Conservation (phyloP, 306 rosid species). For the Cicer cuneatum region DNA sequence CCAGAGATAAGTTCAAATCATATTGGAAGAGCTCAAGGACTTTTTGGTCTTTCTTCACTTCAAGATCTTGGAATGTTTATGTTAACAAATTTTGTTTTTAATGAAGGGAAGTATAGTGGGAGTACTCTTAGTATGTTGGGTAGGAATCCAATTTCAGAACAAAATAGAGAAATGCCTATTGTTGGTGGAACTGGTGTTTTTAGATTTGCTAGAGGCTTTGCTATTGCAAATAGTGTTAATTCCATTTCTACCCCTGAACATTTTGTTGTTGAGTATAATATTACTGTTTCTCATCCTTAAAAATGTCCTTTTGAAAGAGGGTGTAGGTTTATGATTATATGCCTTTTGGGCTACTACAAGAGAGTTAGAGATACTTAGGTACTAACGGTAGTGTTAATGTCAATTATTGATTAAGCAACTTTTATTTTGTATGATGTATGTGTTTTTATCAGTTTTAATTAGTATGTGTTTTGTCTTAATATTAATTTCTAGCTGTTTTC, state of each 20-base stretch:
- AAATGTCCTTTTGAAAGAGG: neutral
- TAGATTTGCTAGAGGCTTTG: constrained; percentile 46
- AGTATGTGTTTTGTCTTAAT: too few relatives aligned
- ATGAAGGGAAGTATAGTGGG: constrained; percentile 15
- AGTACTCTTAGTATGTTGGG: constrained; percentile 47
- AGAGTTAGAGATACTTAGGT: neutral
- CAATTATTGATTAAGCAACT: neutral
- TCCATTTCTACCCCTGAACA: constrained; percentile 45
- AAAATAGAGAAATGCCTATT: constrained; percentile 41
- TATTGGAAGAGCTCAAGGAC: constrained; percentile 48
- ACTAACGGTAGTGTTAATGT: neutral
- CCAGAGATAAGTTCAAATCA: constrained; percentile 42
- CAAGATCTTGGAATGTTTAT: constrained; percentile 42
- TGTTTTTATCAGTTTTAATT: too few relatives aligned
- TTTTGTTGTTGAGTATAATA: constrained; percentile 48
- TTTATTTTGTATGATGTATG: too few relatives aligned
- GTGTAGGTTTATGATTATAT: neutral
- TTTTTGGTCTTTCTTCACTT: constrained; percentile 41
- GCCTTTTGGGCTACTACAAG: neutral
- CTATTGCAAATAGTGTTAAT: constrained; percentile 40
- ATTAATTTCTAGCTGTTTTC: too few relatives aligned
- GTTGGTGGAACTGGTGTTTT: constrained; percentile 51
- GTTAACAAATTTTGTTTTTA: constrained; percentile 43
- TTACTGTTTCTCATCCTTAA: constrained; percentile 39
- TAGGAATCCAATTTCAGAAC: constrained; percentile 38